Conservation (phyloP, 108 stramenopile genomes). For the Pinguiococcus pyrenoidosus region DNA sequence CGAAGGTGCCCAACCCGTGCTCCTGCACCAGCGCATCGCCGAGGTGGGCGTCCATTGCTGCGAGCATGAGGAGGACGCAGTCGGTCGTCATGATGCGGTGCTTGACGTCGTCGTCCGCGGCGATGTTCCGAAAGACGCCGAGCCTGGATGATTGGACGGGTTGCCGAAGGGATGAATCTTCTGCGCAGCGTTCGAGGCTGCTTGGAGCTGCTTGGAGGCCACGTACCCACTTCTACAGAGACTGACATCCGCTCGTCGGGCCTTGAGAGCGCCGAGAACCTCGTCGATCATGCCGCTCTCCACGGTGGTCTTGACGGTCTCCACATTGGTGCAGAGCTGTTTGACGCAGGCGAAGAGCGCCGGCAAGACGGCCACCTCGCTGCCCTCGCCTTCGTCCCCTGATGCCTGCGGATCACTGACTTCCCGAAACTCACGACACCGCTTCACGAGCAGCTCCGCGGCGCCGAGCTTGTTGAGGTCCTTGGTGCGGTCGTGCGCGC, state of each 20-base stretch:
- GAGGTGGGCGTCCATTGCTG: not conserved
- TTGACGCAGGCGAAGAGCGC: not conserved
- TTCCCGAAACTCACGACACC: not conserved
- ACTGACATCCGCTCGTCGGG: too few relatives aligned
- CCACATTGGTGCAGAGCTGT: not conserved
- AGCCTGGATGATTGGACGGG: not conserved
- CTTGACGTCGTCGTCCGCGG: slow-evolving; percentile 4
- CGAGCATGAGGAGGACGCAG: not conserved
- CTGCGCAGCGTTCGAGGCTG: too few relatives aligned
- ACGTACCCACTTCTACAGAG: too few relatives aligned
- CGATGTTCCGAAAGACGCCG: slow-evolving; percentile 1
- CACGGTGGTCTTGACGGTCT: not conserved
- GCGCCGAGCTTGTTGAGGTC: not conserved
- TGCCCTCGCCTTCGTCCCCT: too few relatives aligned
- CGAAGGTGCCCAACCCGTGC: slow-evolving; percentile 65
- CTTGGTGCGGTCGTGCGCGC: not conserved
- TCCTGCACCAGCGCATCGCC: slow-evolving; percentile 42
- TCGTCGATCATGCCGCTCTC: not conserved
- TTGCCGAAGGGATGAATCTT: not conserved
- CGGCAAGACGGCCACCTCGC: not conserved
- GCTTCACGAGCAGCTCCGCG: not conserved
- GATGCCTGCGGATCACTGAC: too few relatives aligned
- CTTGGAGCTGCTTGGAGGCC: not conserved
- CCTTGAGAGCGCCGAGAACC: too few relatives aligned
- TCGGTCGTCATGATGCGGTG: not conserved